A percentile compares a stretch with the other conserved stretches of the same genome.
These are phyloP conservation scores for Gaultheria prostrata DNA, from an alignment of 148 eudicot genomes.

Conservation along the genomic window DNA sequence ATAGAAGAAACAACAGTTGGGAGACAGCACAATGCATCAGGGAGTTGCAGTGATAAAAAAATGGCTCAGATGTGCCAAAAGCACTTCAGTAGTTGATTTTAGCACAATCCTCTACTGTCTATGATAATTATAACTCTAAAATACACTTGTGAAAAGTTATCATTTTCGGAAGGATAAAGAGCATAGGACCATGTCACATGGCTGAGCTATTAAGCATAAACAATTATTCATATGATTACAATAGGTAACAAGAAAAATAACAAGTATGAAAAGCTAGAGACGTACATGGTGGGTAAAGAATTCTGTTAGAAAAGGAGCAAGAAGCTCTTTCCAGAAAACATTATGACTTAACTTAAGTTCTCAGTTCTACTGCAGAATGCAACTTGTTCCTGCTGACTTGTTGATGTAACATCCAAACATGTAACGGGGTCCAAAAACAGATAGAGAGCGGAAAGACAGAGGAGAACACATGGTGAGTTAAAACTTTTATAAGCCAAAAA, in stretches of 20 bases:
- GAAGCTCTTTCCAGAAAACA: background rate
- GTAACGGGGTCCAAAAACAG: background rate
- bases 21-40: background rate
- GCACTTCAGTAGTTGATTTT: constrained; percentile 5
- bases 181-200: background rate
- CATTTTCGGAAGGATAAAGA: background rate
- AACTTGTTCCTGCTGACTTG: background rate
- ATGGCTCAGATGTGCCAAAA: background rate
- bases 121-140: background rate
- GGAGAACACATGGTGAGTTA: background rate
- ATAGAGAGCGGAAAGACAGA: background rate
- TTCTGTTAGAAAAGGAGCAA: background rate
- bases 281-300: background rate
- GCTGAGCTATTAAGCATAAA: background rate
- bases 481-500: background rate
- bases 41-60: background rate
- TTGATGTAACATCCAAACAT: background rate
- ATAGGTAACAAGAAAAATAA: background rate
- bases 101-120: background rate
- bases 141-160: background rate
- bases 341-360: background rate
- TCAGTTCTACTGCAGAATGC: background rate
- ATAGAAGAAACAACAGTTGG: background rate
- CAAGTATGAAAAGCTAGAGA: background rate
- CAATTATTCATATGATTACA: background rate